These are phyloP conservation scores for Aspergillus vadensis DNA, from an alignment of 2,329 filamentous ascomycete species.

Conservation along the genomic window DNA sequence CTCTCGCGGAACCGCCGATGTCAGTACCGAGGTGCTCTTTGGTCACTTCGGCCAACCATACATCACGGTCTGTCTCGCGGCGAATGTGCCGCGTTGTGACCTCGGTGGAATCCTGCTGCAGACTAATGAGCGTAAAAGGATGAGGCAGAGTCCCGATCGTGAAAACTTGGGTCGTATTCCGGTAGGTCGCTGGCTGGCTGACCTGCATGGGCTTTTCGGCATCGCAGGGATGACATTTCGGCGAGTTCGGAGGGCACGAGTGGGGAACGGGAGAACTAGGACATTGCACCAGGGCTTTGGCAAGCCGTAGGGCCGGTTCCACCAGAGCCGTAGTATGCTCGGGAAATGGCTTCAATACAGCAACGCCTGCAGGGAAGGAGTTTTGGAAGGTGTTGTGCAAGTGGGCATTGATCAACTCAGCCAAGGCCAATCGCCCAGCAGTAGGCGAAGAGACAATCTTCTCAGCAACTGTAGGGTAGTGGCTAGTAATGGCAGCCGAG, in stretches of 20 bases:
- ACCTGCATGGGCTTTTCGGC: conserved; percentile 66
- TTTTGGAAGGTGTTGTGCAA: conserved; percentile 85
- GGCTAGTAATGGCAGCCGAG: conserved; percentile 59
- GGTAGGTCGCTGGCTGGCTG: conserved; percentile 66
- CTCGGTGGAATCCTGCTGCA: conserved; percentile 62
- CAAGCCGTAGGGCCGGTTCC: conserved; percentile 70
- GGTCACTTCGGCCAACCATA: conserved; percentile 75
- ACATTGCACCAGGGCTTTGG: conserved; percentile 74
- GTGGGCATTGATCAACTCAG: conserved; percentile 78
- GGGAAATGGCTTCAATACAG: conserved; percentile 76
- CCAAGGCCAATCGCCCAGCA: conserved; percentile 66
- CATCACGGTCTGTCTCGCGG: conserved; percentile 70
- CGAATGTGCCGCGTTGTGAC: conserved; percentile 68
- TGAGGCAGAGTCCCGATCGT: conserved; percentile 88
- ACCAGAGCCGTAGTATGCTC: conserved; percentile 74
- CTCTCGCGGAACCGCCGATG: conserved; percentile 64
- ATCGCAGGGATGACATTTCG: conserved; percentile 73
- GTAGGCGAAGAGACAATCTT: conserved; percentile 60
- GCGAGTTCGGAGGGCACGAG: conserved; percentile 81
- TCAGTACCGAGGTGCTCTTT: conserved; percentile 66
- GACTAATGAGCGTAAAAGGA: conserved; percentile 76
- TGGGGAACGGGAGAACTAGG: conserved; percentile 69
- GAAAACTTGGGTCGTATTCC: conserved; percentile 72
- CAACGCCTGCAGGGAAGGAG: conserved; percentile 72
- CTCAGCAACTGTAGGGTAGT: conserved; percentile 69